Evolutionary conservation across 129 eudicot species (phyloP).

Genomic region (Tagetes erecta): DNA sequence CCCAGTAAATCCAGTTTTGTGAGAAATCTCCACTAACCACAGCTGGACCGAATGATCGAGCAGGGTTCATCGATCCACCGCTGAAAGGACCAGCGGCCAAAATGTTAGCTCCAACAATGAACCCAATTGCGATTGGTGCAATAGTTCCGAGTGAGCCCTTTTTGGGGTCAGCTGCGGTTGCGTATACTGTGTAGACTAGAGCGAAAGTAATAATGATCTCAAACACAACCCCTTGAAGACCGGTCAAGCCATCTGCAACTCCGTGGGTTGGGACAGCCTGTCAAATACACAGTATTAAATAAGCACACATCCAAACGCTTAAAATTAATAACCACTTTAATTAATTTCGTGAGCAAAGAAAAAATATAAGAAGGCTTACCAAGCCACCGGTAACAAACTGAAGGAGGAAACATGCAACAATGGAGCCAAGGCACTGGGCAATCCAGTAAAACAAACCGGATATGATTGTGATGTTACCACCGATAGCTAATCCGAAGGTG

Average conservation of each 20-base stretch:
- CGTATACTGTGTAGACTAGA: conserved; percentile 57
- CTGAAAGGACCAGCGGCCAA: conserved; percentile 72
- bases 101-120: conserved; percentile 75
- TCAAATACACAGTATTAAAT: background rate
- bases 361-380: conserved; percentile 31
- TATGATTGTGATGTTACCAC: conserved; percentile 62
- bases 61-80: conserved; percentile 83
- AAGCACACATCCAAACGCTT: background rate
- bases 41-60: conserved; percentile 72
- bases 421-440: conserved; percentile 54
- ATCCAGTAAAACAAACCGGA: conserved; percentile 62
- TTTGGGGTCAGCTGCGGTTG: conserved; percentile 73
- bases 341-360: background rate
- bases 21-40: conserved; percentile 55
- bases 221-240: conserved; percentile 51
- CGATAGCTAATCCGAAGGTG: conserved; percentile 64
- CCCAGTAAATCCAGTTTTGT: conserved; percentile 61
- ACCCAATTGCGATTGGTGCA: conserved; percentile 68
- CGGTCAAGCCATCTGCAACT: conserved; percentile 51
- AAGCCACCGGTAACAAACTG: conserved; percentile 52
- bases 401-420: conserved; percentile 53
- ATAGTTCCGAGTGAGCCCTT: conserved; percentile 62
- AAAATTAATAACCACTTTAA: background rate
- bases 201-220: conserved; percentile 66
- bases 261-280: conserved; percentile 60